Evolutionary conservation across 169 alveolate genomes (phyloP).

Genomic region (Plasmodium knowlesi): DNA sequence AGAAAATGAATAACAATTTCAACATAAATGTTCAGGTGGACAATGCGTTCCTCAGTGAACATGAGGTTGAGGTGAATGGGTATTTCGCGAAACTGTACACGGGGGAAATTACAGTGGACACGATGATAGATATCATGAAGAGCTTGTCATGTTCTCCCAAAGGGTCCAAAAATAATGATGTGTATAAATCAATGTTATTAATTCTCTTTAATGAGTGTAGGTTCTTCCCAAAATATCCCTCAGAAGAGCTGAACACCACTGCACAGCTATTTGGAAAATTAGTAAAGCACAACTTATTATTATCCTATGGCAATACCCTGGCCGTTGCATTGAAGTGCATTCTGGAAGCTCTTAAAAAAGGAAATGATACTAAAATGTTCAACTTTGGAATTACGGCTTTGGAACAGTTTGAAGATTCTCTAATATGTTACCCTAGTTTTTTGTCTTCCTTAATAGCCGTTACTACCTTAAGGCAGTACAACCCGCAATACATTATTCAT

Average conservation of each 20-base stretch:
- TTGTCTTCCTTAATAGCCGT: constrained; percentile 70
- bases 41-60: constrained; percentile 57
- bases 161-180: constrained; percentile 81
- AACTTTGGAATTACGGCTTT: constrained; percentile 86
- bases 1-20: constrained; percentile 68
- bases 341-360: constrained; percentile 84
- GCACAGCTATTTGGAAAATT: constrained; percentile 88
- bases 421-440: constrained; percentile 84
- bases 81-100: constrained; percentile 83
- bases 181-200: constrained; percentile 84
- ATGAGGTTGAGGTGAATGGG: constrained; percentile 82
- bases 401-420: constrained; percentile 84
- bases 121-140: constrained; percentile 85
- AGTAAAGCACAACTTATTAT: constrained; percentile 80
- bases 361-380: constrained; percentile 81
- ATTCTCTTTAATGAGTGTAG: constrained; percentile 89
- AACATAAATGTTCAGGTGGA: constrained; percentile 75
- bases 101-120: constrained; percentile 82
- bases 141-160: constrained; percentile 78
- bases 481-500: constrained; percentile 45
- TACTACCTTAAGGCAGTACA: constrained; percentile 44
- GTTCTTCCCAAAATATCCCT: constrained; percentile 89
- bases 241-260: constrained; percentile 86
- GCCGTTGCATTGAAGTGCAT: constrained; percentile 82
- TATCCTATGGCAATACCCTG: constrained; percentile 80